phyloP scores from a whole-genome alignment of 257 asterid species.

The Salvia hispanica region DNA sequence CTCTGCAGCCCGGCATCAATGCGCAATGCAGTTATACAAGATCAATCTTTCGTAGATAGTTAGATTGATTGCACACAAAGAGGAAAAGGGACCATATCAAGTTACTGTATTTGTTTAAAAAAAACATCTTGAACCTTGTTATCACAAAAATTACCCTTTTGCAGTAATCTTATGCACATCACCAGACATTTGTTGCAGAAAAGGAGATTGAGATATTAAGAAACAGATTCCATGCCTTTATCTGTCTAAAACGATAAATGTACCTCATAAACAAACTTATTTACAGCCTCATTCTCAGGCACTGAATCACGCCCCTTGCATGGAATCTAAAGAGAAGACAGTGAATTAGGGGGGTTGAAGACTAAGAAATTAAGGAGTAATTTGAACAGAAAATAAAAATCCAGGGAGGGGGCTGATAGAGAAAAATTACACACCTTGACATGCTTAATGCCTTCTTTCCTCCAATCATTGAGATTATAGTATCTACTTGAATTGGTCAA shows the following conservation, averaged over 20 bases:
- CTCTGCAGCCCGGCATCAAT: slow-evolving; percentile 9
- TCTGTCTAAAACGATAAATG: slow-evolving; percentile 16
- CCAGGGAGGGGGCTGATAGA: slow-evolving; percentile 24
- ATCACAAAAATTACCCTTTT: too few relatives aligned
- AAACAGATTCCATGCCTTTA: not conserved
- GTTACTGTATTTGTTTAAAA: not conserved
- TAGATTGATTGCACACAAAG: not conserved
- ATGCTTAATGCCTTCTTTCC: slow-evolving; percentile 85
- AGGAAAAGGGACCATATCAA: not conserved
- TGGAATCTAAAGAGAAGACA: slow-evolving; percentile 61
- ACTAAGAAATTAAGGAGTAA: slow-evolving; percentile 18
- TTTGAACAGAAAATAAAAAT: slow-evolving; percentile 13
- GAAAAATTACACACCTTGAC: slow-evolving; percentile 68
- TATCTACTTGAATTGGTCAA: slow-evolving; percentile 90
- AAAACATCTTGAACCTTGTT: too few relatives aligned
- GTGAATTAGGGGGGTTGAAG: slow-evolving; percentile 32
- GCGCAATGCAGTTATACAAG: not conserved
- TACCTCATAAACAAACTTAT: slow-evolving; percentile 88
- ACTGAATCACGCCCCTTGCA: slow-evolving; percentile 99
- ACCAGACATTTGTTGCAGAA: slow-evolving; percentile 17
- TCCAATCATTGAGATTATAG: slow-evolving; percentile 69
- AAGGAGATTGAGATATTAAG: slow-evolving; percentile 11
- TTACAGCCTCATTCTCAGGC: slow-evolving; percentile 93
- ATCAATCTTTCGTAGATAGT: not conserved
- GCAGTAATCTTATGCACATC: not conserved